Evolutionary conservation across 2,329 filamentous ascomycete genomes (phyloP), one percentile per base, ranked within the genome.

Genomic region (Lecanicillium sp.): DNA sequence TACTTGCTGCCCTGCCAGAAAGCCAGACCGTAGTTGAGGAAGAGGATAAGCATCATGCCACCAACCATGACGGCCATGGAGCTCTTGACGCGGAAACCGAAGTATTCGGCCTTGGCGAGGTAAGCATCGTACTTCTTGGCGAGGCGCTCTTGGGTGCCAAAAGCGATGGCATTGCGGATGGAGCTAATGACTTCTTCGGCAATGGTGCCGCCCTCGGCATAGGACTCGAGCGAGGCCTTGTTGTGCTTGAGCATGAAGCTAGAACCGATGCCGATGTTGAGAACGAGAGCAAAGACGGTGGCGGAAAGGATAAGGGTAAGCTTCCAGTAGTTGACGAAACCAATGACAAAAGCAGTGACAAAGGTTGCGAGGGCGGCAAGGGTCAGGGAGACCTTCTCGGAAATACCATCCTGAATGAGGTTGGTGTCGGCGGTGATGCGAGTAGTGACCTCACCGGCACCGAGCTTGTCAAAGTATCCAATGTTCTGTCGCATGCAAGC

Each of bases 141-240:
- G n/a, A 97, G 77, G 54, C 91, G 90, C 48, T 91, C 86, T 65
- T 97, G 90, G 0, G 90, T 96, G 36, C 89, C 89, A 60, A 96
- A 98, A 24, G 93, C 93, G 7, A 88, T 83, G 6, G 91, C 87
- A 60, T 95, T 97, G 54, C 93, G 83, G 56, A 97, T 86, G 1
- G 90, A 96, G 64, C 88, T 90, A 59, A 98, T 79, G 46, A 96
- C 91, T 67, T 98, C 93, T 61, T 97, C 93, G 4, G 89, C 91
- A 11, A 97, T 78, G 2, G 85, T 90, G 49, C 90, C 91, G 54
- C 90, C 91, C 41, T 82, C 73, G 21, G 88, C 90, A 59, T 95
- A 95, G 0, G 88, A 81, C 44, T 84, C 74, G 41, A 96, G 73
- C 2, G 86, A 85, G 49, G 80, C 71, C 67, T 90, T 91, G 67